Evolutionary conservation across 2,329 filamentous ascomycete genomes (phyloP).

Genomic region (Neonectria ditissima): DNA sequence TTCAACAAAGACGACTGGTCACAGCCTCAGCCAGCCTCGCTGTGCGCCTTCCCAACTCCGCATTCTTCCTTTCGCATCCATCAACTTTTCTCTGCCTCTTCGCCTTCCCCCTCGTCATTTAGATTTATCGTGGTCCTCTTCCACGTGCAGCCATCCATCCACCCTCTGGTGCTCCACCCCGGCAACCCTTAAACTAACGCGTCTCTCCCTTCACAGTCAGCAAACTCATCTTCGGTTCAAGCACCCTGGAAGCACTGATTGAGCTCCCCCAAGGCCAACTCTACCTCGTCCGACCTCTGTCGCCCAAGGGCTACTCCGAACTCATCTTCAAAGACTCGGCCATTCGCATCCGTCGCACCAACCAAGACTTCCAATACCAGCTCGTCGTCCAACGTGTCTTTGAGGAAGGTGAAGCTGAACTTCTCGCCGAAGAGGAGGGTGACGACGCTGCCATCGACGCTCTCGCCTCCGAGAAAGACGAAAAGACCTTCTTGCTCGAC

Average conservation of each 20-base stretch:
- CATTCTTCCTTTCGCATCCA: not conserved
- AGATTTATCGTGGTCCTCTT: not conserved
- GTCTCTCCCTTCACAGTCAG: slow-evolving; percentile 68
- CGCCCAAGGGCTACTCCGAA: slow-evolving; percentile 97
- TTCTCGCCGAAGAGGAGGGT: slow-evolving; percentile 88
- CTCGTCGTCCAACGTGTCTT: slow-evolving; percentile 96
- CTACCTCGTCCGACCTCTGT: slow-evolving; percentile 94
- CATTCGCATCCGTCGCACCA: slow-evolving; percentile 90
- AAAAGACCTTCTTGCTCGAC: slow-evolving; percentile 97
- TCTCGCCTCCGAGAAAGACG: slow-evolving; percentile 87
- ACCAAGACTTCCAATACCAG: slow-evolving; percentile 96
- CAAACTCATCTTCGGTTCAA: slow-evolving; percentile 90
- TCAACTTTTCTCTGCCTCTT: slow-evolving; percentile 6
- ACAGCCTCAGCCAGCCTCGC: slow-evolving; percentile 2
- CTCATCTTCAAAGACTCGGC: slow-evolving; percentile 98
- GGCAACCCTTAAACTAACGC: slow-evolving; percentile 28
- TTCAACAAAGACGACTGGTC: slow-evolving; percentile 3
- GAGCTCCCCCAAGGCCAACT: slow-evolving; percentile 96
- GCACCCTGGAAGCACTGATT: slow-evolving; percentile 91
- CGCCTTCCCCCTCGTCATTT: not conserved
- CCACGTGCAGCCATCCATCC: slow-evolving; percentile 16
- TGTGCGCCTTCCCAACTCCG: not conserved
- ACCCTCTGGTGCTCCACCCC: not conserved
- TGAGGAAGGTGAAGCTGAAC: slow-evolving; percentile 95
- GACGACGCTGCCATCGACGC: slow-evolving; percentile 82